Percentiles rank a stretch among this genome's conserved stretches.
Evolutionary conservation across 306 rosid genomes (phyloP).

Genomic region (Mimosa bimucronata): DNA sequence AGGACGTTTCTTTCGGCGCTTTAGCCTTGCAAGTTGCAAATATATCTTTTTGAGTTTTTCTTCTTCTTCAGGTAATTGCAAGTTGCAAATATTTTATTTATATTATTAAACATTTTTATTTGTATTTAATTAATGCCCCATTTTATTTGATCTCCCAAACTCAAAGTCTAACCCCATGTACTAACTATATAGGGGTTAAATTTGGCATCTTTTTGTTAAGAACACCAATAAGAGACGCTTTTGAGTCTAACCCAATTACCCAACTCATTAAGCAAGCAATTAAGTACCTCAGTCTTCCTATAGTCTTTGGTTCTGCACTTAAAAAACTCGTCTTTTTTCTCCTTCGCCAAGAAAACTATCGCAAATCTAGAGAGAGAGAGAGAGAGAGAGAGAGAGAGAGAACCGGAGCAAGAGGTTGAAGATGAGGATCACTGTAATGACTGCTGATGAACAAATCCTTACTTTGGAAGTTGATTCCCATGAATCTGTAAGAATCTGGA

Average conservation of each 20-base stretch:
- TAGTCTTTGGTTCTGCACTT: not conserved
- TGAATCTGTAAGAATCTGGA: constrained; percentile 70
- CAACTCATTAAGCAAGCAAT: not conserved
- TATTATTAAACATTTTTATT: too few relatives aligned
- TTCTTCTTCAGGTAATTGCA: too few relatives aligned
- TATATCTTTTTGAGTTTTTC: too few relatives aligned
- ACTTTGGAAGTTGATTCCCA: constrained; percentile 83
- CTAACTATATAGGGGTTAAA: not conserved
- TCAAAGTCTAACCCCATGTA: not conserved
- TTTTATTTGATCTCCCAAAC: too few relatives aligned
- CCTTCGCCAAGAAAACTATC: not conserved
- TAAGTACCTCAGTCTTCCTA: not conserved
- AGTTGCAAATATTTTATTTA: too few relatives aligned
- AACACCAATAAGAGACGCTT: not conserved
- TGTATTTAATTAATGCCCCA: too few relatives aligned
- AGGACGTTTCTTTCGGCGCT: not conserved
- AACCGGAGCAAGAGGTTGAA: constrained; percentile 28
- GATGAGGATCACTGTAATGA: constrained; percentile 97
- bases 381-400: constrained; percentile 4
- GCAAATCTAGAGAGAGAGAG: constrained; percentile 27
- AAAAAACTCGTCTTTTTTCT: not conserved
- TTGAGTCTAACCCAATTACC: constrained; percentile 1
- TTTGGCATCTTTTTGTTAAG: not conserved
- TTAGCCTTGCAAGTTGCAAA: not conserved
- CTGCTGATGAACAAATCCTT: constrained; percentile 80